Percentiles rank a stretch among this genome's conserved stretches.
Conservation (phyloP, 345 rosid species). For the Luvunga scandens region DNA sequence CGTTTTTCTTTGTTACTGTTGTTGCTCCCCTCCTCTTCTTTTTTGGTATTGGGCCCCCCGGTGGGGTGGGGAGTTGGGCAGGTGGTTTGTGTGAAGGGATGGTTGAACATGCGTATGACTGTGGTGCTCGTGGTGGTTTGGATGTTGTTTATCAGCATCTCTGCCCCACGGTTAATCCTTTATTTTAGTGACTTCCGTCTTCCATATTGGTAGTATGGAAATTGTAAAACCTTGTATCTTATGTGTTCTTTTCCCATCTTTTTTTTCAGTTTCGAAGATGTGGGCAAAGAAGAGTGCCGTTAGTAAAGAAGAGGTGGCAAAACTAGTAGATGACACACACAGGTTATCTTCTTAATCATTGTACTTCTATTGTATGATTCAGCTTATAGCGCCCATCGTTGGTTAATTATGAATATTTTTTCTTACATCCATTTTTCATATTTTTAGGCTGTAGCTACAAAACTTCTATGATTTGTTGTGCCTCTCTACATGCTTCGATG, state of each 20-base stretch:
- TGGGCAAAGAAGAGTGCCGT: conserved; percentile 68
- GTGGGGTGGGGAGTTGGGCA: background rate
- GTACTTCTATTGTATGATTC: background rate
- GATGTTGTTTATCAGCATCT: background rate
- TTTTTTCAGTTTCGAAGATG: conserved; percentile 54
- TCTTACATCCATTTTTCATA: background rate
- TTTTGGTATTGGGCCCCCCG: too few relatives aligned
- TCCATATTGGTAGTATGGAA: background rate
- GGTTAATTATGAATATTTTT: background rate
- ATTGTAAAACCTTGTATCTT: background rate
- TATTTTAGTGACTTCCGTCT: background rate
- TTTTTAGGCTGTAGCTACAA: background rate
- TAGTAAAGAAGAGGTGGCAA: conserved; percentile 84
- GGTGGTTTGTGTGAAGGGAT: background rate
- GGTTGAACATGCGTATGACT: background rate
- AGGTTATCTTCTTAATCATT: conserved; percentile 42
- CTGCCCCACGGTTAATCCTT: background rate
- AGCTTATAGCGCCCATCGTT: background rate
- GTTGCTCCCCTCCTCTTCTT: too few relatives aligned
- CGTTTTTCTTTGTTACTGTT: too few relatives aligned
- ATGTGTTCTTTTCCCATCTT: background rate
- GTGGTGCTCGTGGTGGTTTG: background rate
- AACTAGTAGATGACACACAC: conserved; percentile 84
- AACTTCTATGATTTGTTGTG: background rate
- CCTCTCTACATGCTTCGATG: conserved; percentile 3